Evolutionary conservation across 805 yeast genomes (phyloP).

Genomic region (Yamadazyma paraphyllophila): DNA sequence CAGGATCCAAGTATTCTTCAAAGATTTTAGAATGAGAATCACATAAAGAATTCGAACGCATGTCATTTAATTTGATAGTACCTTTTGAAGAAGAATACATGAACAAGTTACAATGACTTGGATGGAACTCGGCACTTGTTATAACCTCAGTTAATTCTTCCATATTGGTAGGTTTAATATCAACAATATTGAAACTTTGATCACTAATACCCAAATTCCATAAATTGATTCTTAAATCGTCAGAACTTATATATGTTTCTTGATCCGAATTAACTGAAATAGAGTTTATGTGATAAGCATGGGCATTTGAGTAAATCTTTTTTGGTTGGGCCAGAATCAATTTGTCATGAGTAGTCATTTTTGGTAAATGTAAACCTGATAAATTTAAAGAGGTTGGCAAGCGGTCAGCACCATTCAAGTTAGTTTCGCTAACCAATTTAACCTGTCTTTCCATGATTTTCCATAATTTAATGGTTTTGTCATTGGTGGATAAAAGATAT

Average conservation of each 20-base stretch:
- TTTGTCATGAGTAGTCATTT: conserved; percentile 89
- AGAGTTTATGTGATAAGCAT: conserved; percentile 96
- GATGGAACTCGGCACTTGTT: conserved; percentile 96
- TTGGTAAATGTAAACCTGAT: conserved; percentile 65
- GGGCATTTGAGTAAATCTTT: conserved; percentile 89
- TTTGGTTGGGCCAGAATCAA: conserved; percentile 94
- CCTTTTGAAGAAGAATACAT: conserved; percentile 97
- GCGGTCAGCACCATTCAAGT: conserved; percentile 45
- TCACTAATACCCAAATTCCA: conserved; percentile 96
- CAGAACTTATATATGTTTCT: conserved; percentile 90
- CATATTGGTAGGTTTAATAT: conserved; percentile 97
- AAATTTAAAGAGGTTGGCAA: conserved; percentile 21
- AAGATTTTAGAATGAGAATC: conserved; percentile 83
- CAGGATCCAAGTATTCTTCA: conserved; percentile 92
- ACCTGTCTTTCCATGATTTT: conserved; percentile 89
- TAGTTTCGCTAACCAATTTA: conserved; percentile 89
- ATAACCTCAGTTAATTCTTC: conserved; percentile 98
- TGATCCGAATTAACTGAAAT: conserved; percentile 93
- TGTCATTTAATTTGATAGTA: conserved; percentile 90
- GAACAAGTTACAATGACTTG: conserved; percentile 84
- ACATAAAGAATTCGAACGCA: conserved; percentile 93
- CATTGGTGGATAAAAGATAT: conserved; percentile 86
- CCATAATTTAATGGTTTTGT: conserved; percentile 98
- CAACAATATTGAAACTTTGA: conserved; percentile 94
- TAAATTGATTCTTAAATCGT: conserved; percentile 89